Base-by-base conservation (phyloP, 2,329 filamentous ascomycete genomes). In the Apiospora rasikravindrae region DNA sequence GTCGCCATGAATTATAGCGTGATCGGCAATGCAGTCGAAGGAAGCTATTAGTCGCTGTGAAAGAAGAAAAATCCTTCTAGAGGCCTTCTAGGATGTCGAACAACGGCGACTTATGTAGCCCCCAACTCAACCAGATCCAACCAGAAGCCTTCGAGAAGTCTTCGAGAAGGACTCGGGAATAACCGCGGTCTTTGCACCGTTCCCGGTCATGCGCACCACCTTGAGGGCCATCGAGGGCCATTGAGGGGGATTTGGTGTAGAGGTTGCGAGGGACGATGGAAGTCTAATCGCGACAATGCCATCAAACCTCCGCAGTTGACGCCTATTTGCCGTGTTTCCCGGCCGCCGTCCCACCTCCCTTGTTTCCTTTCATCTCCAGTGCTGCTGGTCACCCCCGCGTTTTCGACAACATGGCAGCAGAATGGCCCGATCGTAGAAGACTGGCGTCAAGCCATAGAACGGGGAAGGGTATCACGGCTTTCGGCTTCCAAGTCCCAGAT, bases 1-100 rank as follows among this genome's bases (percentile, higher is more conserved):
- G 51, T 16, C 29, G 51, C 51, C 51, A 57, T 57, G 51, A 33
- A 57, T 33, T 57, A 33, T 57, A 57, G 51, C 26, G 51, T 57
- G 26, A 33, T 7, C 45, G 45, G 14, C 26, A 29, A 57, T 33
- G 51, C 16, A 33, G 51, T 19, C 2, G 14, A 33, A 53, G 49
- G 49, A 57, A 26, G 26, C 53, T 61, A 37, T 61, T 14, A 3
- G 37, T 19, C 53, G 53, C n/a, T 37, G 29, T n/a, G 8, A 37
- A 61, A n/a, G 44, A 13, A 22, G 16, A 47, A 33, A 61, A 33
- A 11, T 37, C 5, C 29, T 61, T 37, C 53, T 61, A 61, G 29
- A 61, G 14, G 24, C 53, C 29, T 61, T 61, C 53, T 61, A 61
- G 53, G 37, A 33, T 37, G 19, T 37, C 8, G 29, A 37, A n/a